phyloP scores from a whole-genome alignment of 2,329 filamentous ascomycete species.

The Pseudocercospora musae region DNA sequence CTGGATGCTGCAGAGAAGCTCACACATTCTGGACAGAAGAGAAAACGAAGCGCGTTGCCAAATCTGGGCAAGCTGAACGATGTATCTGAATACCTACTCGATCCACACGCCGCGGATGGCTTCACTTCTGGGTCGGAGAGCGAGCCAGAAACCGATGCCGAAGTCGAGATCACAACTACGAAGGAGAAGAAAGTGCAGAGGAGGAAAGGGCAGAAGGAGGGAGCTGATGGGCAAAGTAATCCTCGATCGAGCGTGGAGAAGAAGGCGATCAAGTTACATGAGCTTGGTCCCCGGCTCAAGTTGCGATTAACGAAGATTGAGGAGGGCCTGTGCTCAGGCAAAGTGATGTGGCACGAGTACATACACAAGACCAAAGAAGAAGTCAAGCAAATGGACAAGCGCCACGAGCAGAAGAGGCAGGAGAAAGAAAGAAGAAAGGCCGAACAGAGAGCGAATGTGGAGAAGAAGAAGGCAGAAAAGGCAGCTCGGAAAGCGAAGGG shows the following conservation, averaged over 20 bases:
- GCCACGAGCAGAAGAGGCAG: constrained; percentile 72
- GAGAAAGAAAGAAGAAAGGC: constrained; percentile 80
- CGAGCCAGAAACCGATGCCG: constrained; percentile 89
- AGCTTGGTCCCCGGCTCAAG: constrained; percentile 86
- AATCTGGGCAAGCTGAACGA: constrained; percentile 90
- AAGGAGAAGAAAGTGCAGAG: constrained; percentile 62
- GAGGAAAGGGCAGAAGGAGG: constrained; percentile 43
- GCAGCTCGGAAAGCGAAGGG: constrained; percentile 47
- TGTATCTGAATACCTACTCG: constrained; percentile 90
- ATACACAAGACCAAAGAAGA: constrained; percentile 80
- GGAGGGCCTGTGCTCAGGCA: constrained; percentile 84
- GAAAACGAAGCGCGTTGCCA: constrained; percentile 58
- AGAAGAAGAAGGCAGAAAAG: constrained; percentile 71
- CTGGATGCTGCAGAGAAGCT: constrained; percentile 84
- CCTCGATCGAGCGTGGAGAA: constrained; percentile 64
- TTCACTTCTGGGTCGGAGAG: constrained; percentile 93
- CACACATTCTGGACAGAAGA: constrained; percentile 50
- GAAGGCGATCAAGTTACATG: constrained; percentile 84
- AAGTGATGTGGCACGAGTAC: constrained; percentile 97
- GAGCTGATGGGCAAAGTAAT: constrained; percentile 33
- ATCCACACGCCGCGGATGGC: constrained; percentile 68
- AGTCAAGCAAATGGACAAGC: constrained; percentile 71
- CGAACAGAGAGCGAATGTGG: constrained; percentile 85
- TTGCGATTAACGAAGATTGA: constrained; percentile 92
- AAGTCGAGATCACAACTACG: constrained; percentile 74